These are phyloP conservation scores for Phaffia rhodozyma DNA, from an alignment of 1,284 basidiomycete species.

Conservation along the genomic window DNA sequence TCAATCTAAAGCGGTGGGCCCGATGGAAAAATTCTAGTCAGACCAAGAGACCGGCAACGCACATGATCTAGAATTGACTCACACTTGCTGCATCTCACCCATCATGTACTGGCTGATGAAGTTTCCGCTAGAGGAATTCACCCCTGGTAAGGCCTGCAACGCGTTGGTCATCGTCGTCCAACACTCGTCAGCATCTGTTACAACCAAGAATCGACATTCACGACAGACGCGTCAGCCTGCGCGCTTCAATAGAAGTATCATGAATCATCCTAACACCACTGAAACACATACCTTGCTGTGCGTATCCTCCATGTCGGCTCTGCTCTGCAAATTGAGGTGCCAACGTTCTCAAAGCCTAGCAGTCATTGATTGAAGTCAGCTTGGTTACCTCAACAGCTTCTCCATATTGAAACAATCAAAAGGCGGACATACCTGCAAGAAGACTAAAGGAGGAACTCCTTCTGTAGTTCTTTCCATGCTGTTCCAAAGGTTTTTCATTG, in stretches of 20 bases:
- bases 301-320: slow-evolving; percentile 49
- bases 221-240: neutral
- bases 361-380: neutral
- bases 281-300: slow-evolving; percentile 63
- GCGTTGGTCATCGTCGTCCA: slow-evolving; percentile 75
- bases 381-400: neutral
- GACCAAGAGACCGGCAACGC: neutral
- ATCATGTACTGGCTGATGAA: slow-evolving; percentile 80
- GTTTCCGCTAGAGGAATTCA: slow-evolving; percentile 36
- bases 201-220: neutral
- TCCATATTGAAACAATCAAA: neutral
- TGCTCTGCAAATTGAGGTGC: slow-evolving; percentile 88
- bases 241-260: neutral
- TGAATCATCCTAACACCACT: neutral
- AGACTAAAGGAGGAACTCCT: slow-evolving; percentile 58
- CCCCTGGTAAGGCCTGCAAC: slow-evolving; percentile 47
- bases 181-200: slow-evolving; percentile 85
- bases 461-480: slow-evolving; percentile 66
- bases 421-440: slow-evolving; percentile 41
- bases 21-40: neutral
- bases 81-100: slow-evolving; percentile 72
- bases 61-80: slow-evolving; percentile 29
- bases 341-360: slow-evolving; percentile 51
- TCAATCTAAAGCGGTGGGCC: slow-evolving; percentile 44
- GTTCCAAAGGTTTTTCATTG: slow-evolving; percentile 60